Evolutionary conservation across 129 eudicot species (phyloP), one percentile per base, ranked within the genome.

Genomic region (Gnaphalium uliginosum): DNA sequence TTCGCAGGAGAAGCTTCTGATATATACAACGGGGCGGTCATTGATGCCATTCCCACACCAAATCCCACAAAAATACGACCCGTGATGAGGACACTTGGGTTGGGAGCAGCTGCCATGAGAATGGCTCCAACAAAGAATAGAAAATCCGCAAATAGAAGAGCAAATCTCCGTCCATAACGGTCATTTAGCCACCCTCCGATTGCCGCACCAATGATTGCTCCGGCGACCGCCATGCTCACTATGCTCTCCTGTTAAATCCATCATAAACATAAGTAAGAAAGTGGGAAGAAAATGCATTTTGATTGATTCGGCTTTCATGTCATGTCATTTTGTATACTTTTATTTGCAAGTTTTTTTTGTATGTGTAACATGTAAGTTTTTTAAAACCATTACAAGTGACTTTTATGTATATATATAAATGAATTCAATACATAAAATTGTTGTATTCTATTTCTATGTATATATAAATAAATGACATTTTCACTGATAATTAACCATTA

Each of bases 181-280:
- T 89, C 96, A 51, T 83, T 86, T 67, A 89, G 19, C 96, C 96
- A 89, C 64, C 96, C 91, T 29, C 96, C 96, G 0, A 84, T 18
- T 0, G 89, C 91, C 0, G 96, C 96, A 0, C 96, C 91, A 0
- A 89, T 62, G 58, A 89, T 89, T 66, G 91, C 96, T 73, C 96
- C 96, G 8, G 91, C 96, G 19, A 86, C 78, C 0, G 96, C 96
- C 96, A 80, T 89, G 85, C 96, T 86, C 77, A 89, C 96, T 13
- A 89, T 89, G 78, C 85, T 86, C 64, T 89, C 95, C 95, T 89
- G 48, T 64, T 51, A 53, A 59, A 76, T 66, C 9, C 72, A 75
- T 29, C 35, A 46, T n/a, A 22, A 17, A 71, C 75, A 51, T 15
- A 0, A 25, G 61, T 53, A 25, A 25, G 30, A 8, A 24, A 13